Evolutionary conservation across 164 flowering plant species (phyloP), one percentile per base, ranked within the genome.

Genomic region (Berberis thunbergii): DNA sequence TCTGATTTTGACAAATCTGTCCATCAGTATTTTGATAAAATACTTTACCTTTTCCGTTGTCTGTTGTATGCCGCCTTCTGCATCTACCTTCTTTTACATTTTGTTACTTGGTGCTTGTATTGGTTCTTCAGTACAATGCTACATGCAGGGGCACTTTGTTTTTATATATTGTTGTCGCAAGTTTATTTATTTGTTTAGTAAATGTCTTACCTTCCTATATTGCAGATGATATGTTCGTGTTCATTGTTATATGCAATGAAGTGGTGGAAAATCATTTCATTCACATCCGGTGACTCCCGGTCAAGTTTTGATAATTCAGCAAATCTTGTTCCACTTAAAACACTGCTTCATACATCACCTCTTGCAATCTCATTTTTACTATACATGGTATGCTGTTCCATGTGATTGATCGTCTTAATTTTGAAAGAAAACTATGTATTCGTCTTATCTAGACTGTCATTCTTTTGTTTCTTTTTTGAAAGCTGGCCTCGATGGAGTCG

Each of bases 401-500:
- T 62, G n/a, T 42, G 52, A 7, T 60, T 42, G 55, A 4, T 43
- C 49, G n/a, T 7, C 38, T 42, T 58, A 1, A 7, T 55, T 58
- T 41, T 26, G 13, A 11, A 2, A 55, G 58, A 57, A 41, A 6
- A 2, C 40, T 41, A 40, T 7, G 43, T 40, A 10, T 41, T 41
- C n/a, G 3, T 40, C 41, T 6, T n/a, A 26, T 57, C 60, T 41
- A 2, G 12, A 7, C 7, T 5, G 41, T 57, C 7, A 38, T 2
- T 52, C 26, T 52, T 41, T 42, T 41, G 41, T 57, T 57, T 52
- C 11, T 61, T 9, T 48, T 48, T 7, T 56, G 39, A 69, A 80
- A 89, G 98, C 73, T 89, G 73, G 83, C 80, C 11, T 60, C 87
- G 1, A 92, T 89, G 96, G 98, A 87, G 74, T 80, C 96, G 60